phyloP scores from a whole-genome alignment of 805 yeast genomes.

The Metschnikowia santaceciliae region DNA sequence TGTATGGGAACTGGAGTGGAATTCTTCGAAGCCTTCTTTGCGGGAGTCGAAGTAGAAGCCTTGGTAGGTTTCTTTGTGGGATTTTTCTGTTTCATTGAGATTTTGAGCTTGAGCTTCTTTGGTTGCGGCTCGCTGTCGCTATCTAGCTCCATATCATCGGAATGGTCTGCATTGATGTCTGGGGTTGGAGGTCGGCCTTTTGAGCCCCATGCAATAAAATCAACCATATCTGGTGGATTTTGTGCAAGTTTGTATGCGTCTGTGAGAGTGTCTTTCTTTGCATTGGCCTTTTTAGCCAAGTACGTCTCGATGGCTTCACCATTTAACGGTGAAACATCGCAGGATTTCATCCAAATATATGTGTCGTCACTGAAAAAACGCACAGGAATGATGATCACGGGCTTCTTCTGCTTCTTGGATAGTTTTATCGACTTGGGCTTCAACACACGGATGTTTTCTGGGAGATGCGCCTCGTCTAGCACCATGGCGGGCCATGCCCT shows the following conservation, averaged over 20 bases:
- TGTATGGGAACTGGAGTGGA: neutral
- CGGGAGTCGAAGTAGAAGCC: neutral
- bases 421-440: slow-evolving; percentile 45
- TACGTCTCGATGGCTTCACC: slow-evolving; percentile 39
- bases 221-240: slow-evolving; percentile 40
- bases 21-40: neutral
- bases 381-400: slow-evolving; percentile 41
- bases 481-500: slow-evolving; percentile 93
- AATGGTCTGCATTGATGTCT: slow-evolving; percentile 29
- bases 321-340: slow-evolving; percentile 48
- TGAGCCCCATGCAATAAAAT: slow-evolving; percentile 40
- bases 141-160: slow-evolving; percentile 32
- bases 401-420: slow-evolving; percentile 17
- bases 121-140: slow-evolving; percentile 32
- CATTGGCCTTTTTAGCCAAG: slow-evolving; percentile 25
- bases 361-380: slow-evolving; percentile 71
- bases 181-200: slow-evolving; percentile 37
- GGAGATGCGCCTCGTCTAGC: slow-evolving; percentile 56
- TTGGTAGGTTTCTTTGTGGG: slow-evolving; percentile 3
- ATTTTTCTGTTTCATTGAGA: slow-evolving; percentile 16
- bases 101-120: slow-evolving; percentile 16
- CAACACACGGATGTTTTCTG: slow-evolving; percentile 48
- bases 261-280: slow-evolving; percentile 41
- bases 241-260: slow-evolving; percentile 53
- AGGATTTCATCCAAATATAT: slow-evolving; percentile 58